phyloP scores from a whole-genome alignment of 2,329 filamentous ascomycete genomes.

The Phialophora verrucosa region DNA sequence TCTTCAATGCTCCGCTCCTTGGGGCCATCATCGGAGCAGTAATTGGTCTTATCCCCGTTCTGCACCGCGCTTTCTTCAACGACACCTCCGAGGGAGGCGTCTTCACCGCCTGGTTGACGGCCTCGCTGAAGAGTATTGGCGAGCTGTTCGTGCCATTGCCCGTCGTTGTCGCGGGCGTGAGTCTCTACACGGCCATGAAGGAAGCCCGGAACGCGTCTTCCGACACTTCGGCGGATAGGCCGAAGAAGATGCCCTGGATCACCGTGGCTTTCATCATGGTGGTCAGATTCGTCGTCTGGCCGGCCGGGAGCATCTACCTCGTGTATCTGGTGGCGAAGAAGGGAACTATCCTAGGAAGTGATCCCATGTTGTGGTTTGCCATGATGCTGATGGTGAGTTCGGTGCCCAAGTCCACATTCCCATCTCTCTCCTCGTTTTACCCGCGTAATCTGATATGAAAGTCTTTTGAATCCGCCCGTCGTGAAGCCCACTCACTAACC shows the following conservation, averaged over 20 bases:
- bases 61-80: constrained; percentile 68
- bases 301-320: constrained; percentile 59
- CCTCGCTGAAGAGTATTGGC: constrained; percentile 66
- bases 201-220: constrained; percentile 51
- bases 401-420: too few species aligned
- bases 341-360: constrained; percentile 58
- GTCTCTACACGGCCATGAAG: constrained; percentile 61
- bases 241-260: constrained; percentile 56
- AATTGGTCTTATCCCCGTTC: constrained; percentile 63
- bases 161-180: constrained; percentile 70
- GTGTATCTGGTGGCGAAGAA: constrained; percentile 62
- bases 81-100: constrained; percentile 64
- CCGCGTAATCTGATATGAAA: too few species aligned
- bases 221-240: constrained; percentile 39
- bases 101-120: constrained; percentile 70
- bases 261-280: constrained; percentile 60
- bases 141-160: constrained; percentile 68
- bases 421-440: neutral
- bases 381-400: constrained; percentile 62
- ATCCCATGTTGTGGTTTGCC: constrained; percentile 70
- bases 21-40: constrained; percentile 65
- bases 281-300: constrained; percentile 67
- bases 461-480: neutral
- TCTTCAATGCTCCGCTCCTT: constrained; percentile 67
- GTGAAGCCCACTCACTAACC: neutral